A percentile compares a stretch with the other conserved stretches of the same genome.
Evolutionary conservation across 495 filamentous ascomycete species (phyloP).

Genomic region (Sabuloglossum arenarium): DNA sequence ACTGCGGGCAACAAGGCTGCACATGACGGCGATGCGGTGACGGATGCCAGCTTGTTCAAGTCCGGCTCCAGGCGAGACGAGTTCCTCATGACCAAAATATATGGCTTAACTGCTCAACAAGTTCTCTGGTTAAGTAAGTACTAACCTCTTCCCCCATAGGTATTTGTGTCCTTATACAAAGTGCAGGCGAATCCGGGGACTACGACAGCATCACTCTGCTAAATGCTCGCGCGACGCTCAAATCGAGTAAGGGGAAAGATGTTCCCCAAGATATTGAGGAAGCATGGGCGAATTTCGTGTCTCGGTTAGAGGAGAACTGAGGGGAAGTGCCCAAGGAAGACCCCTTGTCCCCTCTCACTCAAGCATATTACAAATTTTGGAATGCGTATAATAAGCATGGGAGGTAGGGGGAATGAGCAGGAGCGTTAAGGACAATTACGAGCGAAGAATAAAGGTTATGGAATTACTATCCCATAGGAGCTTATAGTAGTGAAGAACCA

Average conservation of each 20-base stretch:
- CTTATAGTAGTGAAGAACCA: too few species aligned
- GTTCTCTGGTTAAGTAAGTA: background rate
- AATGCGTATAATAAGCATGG: background rate
- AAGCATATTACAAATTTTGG: background rate
- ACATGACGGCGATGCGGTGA: background rate
- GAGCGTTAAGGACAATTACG: too few species aligned
- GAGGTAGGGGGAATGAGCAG: background rate
- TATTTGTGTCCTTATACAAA: background rate
- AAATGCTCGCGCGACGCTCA: background rate
- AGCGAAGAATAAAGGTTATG: too few species aligned
- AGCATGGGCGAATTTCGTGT: background rate
- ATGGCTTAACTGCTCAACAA: background rate
- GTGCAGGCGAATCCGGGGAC: background rate
- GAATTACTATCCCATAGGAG: too few species aligned
- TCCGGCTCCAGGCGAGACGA: background rate
- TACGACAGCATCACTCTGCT: background rate
- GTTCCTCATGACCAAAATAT: background rate
- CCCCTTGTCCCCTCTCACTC: background rate
- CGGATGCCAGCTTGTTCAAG: background rate
- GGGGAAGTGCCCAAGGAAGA: background rate
- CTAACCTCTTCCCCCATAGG: background rate
- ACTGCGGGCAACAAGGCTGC: too few species aligned
- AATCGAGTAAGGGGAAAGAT: background rate
- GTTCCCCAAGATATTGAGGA: background rate
- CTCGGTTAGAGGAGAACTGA: background rate